Percentiles rank a stretch among this genome's conserved stretches.
phyloP scores from a whole-genome alignment of 2,329 filamentous ascomycete genomes.

The Esteya vermicola region DNA sequence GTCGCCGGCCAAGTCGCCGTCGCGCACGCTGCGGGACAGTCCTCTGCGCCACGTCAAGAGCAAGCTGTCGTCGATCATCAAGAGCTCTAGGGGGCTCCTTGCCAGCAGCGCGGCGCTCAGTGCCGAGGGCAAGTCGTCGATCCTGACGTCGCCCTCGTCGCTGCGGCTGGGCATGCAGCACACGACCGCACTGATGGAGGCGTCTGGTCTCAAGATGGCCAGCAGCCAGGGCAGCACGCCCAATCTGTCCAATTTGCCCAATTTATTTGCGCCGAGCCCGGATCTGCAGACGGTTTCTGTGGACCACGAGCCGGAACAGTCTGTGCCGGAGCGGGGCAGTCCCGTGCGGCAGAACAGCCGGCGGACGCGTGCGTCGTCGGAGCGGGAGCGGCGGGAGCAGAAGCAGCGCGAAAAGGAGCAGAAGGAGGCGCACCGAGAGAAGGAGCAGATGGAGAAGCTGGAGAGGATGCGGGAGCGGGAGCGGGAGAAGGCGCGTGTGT shows the following conservation, averaged over 20 bases:
- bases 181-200: slow-evolving; percentile 31
- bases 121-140: slow-evolving; percentile 44
- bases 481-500: slow-evolving; percentile 49
- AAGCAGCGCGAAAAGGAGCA: slow-evolving; percentile 46
- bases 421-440: slow-evolving; percentile 47
- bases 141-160: slow-evolving; percentile 41
- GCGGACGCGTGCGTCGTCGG: slow-evolving; percentile 42
- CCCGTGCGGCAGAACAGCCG: slow-evolving; percentile 20
- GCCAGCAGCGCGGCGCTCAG: slow-evolving; percentile 57
- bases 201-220: slow-evolving; percentile 11
- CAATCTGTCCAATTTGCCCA: not conserved
- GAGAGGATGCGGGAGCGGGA: slow-evolving; percentile 60
- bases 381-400: slow-evolving; percentile 37
- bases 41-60: slow-evolving; percentile 86
- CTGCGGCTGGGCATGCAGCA: slow-evolving; percentile 30
- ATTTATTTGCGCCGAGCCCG: not conserved
- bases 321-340: not conserved
- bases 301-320: not conserved
- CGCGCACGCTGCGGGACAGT: slow-evolving; percentile 49
- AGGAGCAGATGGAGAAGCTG: slow-evolving; percentile 46
- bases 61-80: slow-evolving; percentile 80
- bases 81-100: slow-evolving; percentile 73
- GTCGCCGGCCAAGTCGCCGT: slow-evolving; percentile 41
- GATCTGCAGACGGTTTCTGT: no score
- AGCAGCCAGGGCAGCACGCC: not conserved